Conservation (phyloP, 352 stramenopile genomes). For the Pythium oligandrum region DNA sequence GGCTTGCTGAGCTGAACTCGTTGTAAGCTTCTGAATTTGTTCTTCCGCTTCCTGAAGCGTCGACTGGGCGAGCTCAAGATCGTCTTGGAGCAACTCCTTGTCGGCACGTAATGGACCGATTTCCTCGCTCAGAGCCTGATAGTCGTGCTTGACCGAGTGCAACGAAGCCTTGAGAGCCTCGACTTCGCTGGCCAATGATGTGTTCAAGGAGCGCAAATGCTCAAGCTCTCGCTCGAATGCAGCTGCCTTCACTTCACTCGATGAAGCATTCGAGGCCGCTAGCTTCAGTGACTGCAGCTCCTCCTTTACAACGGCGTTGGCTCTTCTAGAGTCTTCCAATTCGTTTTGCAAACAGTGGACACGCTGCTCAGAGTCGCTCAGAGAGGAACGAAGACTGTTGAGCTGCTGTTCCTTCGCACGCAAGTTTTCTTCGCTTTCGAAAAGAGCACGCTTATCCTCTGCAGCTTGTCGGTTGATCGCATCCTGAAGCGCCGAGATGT, state of each 20-base stretch:
- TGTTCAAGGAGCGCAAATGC: constrained; percentile 20
- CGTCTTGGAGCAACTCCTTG: constrained; percentile 19
- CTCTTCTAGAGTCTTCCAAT: background rate
- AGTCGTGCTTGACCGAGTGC: background rate
- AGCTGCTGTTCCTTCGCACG: constrained; percentile 16
- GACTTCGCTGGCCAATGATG: background rate
- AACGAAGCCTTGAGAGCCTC: background rate
- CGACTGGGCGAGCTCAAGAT: constrained; percentile 16
- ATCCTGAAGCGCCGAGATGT: constrained; percentile 2
- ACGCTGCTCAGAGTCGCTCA: too few species aligned
- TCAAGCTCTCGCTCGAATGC: constrained; percentile 38
- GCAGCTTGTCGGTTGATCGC: background rate
- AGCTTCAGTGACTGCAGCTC: background rate
- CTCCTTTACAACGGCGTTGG: background rate
- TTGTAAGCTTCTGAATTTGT: constrained; percentile 8
- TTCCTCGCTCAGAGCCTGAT: background rate
- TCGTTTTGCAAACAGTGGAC: constrained; percentile 5
- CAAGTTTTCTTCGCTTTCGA: background rate
- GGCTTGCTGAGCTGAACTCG: constrained; percentile 4
- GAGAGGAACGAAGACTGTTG: too few species aligned
- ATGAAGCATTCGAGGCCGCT: background rate
- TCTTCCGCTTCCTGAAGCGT: constrained; percentile 13
- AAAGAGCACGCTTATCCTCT: background rate
- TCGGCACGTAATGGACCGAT: constrained; percentile 14
- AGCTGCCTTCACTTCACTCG: background rate